phyloP scores from a whole-genome alignment of 495 filamentous ascomycete species.

The Hypoxylon fuscum region DNA sequence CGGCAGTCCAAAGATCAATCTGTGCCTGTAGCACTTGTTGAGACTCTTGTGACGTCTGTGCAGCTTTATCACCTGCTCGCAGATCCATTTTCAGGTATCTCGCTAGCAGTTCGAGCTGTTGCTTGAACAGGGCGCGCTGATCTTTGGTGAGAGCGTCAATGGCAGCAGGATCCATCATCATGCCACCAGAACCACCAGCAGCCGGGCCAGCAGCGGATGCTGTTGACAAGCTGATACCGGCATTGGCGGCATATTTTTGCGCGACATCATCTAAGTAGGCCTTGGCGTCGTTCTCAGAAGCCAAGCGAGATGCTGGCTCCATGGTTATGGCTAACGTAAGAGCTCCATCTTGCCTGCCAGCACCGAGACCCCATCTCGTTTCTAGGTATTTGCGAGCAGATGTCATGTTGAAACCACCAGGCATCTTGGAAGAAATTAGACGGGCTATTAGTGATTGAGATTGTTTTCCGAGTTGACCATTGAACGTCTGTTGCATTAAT shows the following conservation, averaged over 20 bases:
- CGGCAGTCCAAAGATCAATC: constrained; percentile 91
- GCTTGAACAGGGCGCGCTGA: constrained; percentile 93
- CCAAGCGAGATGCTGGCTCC: constrained; percentile 89
- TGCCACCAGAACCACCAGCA: constrained; percentile 74
- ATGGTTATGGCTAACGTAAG: constrained; percentile 89
- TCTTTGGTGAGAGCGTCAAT: constrained; percentile 97
- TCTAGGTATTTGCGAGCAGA: constrained; percentile 92
- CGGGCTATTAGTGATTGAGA: constrained; percentile 92
- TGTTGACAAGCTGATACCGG: constrained; percentile 85
- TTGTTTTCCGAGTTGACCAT: constrained; percentile 97
- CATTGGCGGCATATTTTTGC: constrained; percentile 87
- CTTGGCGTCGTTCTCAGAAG: constrained; percentile 89
- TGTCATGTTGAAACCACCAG: constrained; percentile 98
- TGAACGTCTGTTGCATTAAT: constrained; percentile 96
- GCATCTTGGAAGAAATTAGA: constrained; percentile 98
- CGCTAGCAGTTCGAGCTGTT: constrained; percentile 93
- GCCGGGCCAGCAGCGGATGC: constrained; percentile 77
- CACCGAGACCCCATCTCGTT: constrained; percentile 87
- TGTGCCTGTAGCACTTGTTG: constrained; percentile 88
- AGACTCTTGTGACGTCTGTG: constrained; percentile 81
- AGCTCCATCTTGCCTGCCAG: constrained; percentile 91
- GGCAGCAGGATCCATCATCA: constrained; percentile 99
- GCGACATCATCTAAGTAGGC: constrained; percentile 84
- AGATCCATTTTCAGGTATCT: constrained; percentile 97
- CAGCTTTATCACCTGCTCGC: constrained; percentile 92